These are phyloP conservation scores for sunflower (Helianthus annuus) DNA, from an alignment of 129 eudicot species.

Conservation along the genomic window DNA sequence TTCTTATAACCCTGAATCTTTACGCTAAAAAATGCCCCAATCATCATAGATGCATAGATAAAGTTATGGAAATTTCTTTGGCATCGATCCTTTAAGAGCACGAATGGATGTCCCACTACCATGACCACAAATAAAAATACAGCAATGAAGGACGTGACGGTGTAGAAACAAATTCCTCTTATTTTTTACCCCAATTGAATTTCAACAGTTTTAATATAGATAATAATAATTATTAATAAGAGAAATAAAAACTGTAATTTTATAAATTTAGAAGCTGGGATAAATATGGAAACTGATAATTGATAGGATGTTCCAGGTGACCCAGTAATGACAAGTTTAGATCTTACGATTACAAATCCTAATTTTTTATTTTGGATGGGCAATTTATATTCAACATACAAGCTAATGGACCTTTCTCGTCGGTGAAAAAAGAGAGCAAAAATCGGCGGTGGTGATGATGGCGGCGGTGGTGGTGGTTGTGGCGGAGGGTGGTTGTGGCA, in stretches of 20 bases:
- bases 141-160: constrained; percentile 63
- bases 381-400: constrained; percentile 23
- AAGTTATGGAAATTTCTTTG: constrained; percentile 62
- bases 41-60: constrained; percentile 61
- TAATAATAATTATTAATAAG: not conserved
- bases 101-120: constrained; percentile 84
- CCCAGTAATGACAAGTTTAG: constrained; percentile 69
- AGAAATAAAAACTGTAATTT: constrained; percentile 1
- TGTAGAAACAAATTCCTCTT: constrained; percentile 75
- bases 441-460: no score
- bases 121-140: constrained; percentile 58
- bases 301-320: constrained; percentile 55
- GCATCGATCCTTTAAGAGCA: constrained; percentile 63
- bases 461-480: no score
- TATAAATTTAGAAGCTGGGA: not conserved
- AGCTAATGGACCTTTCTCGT: constrained; percentile 22
- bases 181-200: constrained; percentile 50
- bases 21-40: constrained; percentile 60
- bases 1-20: constrained; percentile 69
- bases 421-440: constrained; percentile 18
- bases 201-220: constrained; percentile 47
- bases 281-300: constrained; percentile 50
- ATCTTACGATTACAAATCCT: constrained; percentile 58
- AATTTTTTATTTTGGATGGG: constrained; percentile 23
- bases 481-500: no score